Base-by-base conservation (phyloP, 23 red algal genomes). In the Chondrus crispus region DNA sequence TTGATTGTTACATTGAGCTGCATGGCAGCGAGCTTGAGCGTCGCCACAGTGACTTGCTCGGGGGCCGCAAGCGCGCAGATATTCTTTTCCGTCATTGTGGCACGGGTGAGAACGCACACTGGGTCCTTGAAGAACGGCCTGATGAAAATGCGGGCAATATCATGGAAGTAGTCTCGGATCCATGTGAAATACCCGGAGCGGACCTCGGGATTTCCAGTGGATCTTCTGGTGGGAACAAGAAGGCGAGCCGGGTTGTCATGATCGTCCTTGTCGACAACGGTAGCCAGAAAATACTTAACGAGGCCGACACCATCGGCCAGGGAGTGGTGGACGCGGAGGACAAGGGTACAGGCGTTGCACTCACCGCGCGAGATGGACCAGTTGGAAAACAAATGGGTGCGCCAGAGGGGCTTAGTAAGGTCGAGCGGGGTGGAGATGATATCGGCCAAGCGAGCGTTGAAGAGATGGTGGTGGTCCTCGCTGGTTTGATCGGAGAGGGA, bases 321-420 rank as follows among this genome's bases (percentile, higher is more conserved):
- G 22, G 85, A 74, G 62, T 88, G 85, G n/a, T 88, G 85, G 14
- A 77, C 85, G 52, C 85, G 85, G 22, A 88, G 68, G 22, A 88
- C 68, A 1, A 88, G 33, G 48, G 85, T 88, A 45, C 64, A 73
- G 32, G 62, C 48, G 24, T 58, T 37, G 36, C 85, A 47, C 44
- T 44, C 75, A 18, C 68, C 85, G 35, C 40, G n/a, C 48, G 11
- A 29, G 5, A 75, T 40, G 47, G 85, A 74, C 68, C 70, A 88
- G 12, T 30, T 60, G 20, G 85, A 68, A 42, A 88, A 88, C 28
- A 88, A 28, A 52, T 88, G 85, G 18, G 75, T 22, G 30, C 69
- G 37, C 85, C 85, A 88, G 20, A 88, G 35, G 7, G 85, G 85
- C 20, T 68, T 62, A 6, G 44, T 32, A 3, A 30, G 51, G 46